These are phyloP conservation scores for Russula ochroleuca DNA, from an alignment of 768 basidiomycete species.

Conservation along the genomic window DNA sequence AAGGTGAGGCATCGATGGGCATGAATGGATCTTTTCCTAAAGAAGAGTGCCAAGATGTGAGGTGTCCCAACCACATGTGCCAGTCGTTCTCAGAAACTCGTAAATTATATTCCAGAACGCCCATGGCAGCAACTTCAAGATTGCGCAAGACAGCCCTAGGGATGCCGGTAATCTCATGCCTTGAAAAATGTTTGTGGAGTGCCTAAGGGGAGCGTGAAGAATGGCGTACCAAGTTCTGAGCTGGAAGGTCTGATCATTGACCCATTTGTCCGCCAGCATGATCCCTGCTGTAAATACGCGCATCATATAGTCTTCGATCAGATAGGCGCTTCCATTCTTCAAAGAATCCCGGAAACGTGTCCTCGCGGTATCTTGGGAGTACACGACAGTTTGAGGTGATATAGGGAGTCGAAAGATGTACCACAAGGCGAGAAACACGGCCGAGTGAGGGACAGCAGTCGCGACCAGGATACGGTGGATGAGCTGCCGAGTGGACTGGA, in stretches of 20 bases:
- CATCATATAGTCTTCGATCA: constrained; percentile 37
- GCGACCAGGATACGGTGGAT: constrained; percentile 22
- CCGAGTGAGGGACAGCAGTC: constrained; percentile 24
- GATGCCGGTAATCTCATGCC: constrained; percentile 25
- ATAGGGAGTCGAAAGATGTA: constrained; percentile 33
- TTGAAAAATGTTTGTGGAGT: constrained; percentile 5
- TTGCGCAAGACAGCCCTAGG: constrained; percentile 21
- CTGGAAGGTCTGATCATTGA: constrained; percentile 35
- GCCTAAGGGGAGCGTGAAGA: background rate
- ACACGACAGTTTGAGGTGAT: constrained; percentile 22
- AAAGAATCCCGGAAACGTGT: constrained; percentile 35
- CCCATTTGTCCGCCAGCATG: constrained; percentile 36
- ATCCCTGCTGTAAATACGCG: constrained; percentile 36
- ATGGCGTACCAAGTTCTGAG: constrained; percentile 34
- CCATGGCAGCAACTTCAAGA: constrained; percentile 23
- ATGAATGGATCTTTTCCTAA: constrained; percentile 20
- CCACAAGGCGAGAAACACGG: constrained; percentile 31
- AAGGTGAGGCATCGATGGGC: constrained; percentile 12
- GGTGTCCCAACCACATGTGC: constrained; percentile 27
- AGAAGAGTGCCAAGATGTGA: constrained; percentile 24
- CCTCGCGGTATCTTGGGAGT: constrained; percentile 23
- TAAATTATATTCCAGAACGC: constrained; percentile 24
- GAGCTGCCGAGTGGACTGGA: constrained; percentile 25
- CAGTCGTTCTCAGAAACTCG: constrained; percentile 23
- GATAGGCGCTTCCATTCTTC: constrained; percentile 30